A percentile compares a stretch with the other conserved stretches of the same genome.
These are phyloP conservation scores for Candida argentea DNA, from an alignment of 805 yeast species.

Conservation along the genomic window DNA sequence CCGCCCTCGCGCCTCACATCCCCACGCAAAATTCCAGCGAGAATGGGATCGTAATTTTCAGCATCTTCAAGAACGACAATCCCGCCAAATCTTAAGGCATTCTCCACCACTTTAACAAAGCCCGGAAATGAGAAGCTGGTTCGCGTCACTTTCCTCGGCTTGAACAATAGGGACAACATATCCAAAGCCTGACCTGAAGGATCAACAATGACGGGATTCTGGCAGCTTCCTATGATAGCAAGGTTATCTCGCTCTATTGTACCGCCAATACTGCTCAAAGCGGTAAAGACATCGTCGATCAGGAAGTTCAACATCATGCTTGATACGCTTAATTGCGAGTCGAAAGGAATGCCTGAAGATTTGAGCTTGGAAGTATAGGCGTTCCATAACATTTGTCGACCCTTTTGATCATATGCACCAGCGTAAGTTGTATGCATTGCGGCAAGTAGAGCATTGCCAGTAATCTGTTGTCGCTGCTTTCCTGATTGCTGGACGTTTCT, in stretches of 20 bases:
- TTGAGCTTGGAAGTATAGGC: conserved; percentile 28
- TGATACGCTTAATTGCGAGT: conserved; percentile 20
- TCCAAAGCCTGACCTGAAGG: conserved; percentile 37
- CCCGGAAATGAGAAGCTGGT: conserved; percentile 68
- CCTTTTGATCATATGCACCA: conserved; percentile 46
- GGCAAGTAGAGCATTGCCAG: conserved; percentile 58
- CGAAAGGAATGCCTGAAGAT: conserved; percentile 27
- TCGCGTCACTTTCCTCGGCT: conserved; percentile 31
- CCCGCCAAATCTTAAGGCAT: conserved; percentile 79
- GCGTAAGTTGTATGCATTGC: conserved; percentile 54
- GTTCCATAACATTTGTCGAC: conserved; percentile 25
- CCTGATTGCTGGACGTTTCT: conserved; percentile 42
- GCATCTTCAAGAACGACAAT: conserved; percentile 65
- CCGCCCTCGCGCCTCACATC: conserved; percentile 66
- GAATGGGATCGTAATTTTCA: conserved; percentile 68
- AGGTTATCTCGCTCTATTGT: too few relatives aligned
- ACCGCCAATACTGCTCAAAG: too few relatives aligned
- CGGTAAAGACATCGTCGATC: conserved; percentile 46
- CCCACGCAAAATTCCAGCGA: conserved; percentile 49
- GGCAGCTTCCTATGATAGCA: conserved; percentile 33
- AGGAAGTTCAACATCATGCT: conserved; percentile 37
- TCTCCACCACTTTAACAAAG: conserved; percentile 60
- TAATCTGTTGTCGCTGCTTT: conserved; percentile 31
- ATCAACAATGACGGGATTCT: conserved; percentile 58
- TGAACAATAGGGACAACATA: conserved; percentile 22